phyloP scores from a whole-genome alignment of 257 asterid species.

The Fraxinus pennsylvanica region DNA sequence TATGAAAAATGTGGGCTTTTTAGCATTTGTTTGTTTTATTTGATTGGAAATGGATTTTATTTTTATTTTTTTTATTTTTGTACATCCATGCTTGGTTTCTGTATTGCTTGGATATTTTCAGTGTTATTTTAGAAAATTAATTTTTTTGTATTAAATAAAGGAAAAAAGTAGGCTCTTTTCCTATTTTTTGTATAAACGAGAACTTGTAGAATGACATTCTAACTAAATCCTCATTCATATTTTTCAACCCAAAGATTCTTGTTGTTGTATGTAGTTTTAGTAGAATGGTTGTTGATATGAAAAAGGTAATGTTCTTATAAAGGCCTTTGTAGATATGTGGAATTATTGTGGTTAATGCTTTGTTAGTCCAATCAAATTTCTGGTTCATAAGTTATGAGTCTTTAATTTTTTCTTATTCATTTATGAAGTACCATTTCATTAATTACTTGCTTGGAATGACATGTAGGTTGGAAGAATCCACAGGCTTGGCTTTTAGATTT shows the following conservation, averaged over 20 bases:
- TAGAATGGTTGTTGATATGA: slow-evolving; percentile 4
- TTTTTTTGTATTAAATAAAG: background rate
- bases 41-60: background rate
- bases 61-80: background rate
- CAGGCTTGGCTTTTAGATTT: slow-evolving; percentile 92
- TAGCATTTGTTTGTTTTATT: background rate
- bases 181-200: background rate
- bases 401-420: background rate
- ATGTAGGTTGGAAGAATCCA: slow-evolving; percentile 95
- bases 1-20: background rate
- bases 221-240: background rate
- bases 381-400: background rate
- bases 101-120: background rate
- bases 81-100: background rate
- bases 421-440: slow-evolving; percentile 13
- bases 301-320: slow-evolving; percentile 8
- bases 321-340: background rate
- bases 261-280: background rate
- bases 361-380: slow-evolving; percentile 1
- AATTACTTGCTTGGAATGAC: slow-evolving; percentile 36
- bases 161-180: background rate
- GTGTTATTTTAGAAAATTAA: background rate
- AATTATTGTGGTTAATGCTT: slow-evolving; percentile 1
- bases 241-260: background rate
- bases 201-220: background rate